Evolutionary conservation across 2,329 filamentous ascomycete genomes (phyloP).

Genomic region (Trichoderma atrobrunneum): DNA sequence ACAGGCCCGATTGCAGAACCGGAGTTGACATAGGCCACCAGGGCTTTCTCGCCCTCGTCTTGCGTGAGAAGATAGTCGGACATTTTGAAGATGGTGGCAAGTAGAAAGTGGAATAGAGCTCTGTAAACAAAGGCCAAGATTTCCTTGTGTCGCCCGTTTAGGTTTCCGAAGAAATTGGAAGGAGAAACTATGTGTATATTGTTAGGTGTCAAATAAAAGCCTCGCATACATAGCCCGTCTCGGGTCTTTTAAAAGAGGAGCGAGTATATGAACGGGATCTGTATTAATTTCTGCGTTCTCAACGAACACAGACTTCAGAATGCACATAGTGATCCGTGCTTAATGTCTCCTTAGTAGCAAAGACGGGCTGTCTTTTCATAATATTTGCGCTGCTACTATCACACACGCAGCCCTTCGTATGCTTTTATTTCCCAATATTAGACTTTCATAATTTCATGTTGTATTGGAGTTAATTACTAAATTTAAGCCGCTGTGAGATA

Average conservation of each 20-base stretch:
- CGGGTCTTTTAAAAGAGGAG: neutral
- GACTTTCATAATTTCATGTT: no score
- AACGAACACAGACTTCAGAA: neutral
- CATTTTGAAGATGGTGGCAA: neutral
- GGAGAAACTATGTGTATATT: neutral
- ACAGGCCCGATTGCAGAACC: neutral
- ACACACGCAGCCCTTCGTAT: no score
- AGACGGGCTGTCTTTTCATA: no score
- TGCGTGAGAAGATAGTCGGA: fast-evolving
- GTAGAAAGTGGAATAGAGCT: neutral
- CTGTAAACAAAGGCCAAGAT: neutral
- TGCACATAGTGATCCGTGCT: neutral
- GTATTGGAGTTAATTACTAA: no score
- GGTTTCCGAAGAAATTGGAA: neutral
- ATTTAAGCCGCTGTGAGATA: no score
- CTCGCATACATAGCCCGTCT: neutral
- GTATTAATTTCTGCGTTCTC: neutral
- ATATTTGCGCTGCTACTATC: no score
- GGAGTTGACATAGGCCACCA: neutral
- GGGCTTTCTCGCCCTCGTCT: neutral
- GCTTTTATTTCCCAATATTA: no score
- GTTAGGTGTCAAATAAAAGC: neutral
- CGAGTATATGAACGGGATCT: neutral
- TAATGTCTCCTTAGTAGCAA: neutral
- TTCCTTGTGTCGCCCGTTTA: neutral